phyloP scores from a whole-genome alignment of 805 yeast genomes.

The Myxozyma monticola region DNA sequence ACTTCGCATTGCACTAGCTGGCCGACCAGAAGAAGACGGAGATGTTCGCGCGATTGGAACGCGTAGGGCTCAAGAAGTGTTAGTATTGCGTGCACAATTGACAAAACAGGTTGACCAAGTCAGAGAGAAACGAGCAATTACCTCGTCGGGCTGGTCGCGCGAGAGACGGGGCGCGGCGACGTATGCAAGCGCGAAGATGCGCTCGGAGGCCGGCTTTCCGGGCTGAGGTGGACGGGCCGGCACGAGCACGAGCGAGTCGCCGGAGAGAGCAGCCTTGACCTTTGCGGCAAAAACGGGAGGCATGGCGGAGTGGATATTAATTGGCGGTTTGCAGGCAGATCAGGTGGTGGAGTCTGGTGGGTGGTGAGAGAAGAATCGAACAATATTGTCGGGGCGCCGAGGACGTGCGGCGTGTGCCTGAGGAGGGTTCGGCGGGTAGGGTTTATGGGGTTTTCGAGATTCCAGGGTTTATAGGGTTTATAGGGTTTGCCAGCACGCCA shows the following conservation, averaged over 20 bases:
- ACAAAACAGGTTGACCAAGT: too few species aligned
- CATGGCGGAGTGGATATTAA: slow-evolving; percentile 3
- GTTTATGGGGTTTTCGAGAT: too few species aligned
- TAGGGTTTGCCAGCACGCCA: too few species aligned
- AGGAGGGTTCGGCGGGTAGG: too few species aligned
- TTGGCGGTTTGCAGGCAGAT: too few species aligned
- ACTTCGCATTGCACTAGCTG: slow-evolving; percentile 61
- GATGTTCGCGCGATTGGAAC: slow-evolving; percentile 59
- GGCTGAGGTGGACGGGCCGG: slow-evolving; percentile 43
- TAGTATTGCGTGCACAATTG: too few species aligned
- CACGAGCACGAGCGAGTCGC: slow-evolving; percentile 65
- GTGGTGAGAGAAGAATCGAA: background rate
- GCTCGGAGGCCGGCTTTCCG: slow-evolving; percentile 48
- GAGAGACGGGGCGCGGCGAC: slow-evolving; percentile 58
- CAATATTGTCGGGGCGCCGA: background rate
- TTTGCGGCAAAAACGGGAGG: slow-evolving; percentile 47
- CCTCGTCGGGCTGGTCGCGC: slow-evolving; percentile 34
- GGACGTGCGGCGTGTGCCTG: background rate
- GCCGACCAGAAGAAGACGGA: slow-evolving; percentile 64
- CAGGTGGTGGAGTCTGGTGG: background rate
- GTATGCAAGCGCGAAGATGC: slow-evolving; percentile 63
- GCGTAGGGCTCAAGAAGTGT: slow-evolving; percentile 49
- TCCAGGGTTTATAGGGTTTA: background rate
- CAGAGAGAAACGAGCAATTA: slow-evolving; percentile 7
- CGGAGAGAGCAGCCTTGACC: slow-evolving; percentile 69